Conservation (phyloP, 2,329 filamentous ascomycete species). For the Metarhizium sp. region DNA sequence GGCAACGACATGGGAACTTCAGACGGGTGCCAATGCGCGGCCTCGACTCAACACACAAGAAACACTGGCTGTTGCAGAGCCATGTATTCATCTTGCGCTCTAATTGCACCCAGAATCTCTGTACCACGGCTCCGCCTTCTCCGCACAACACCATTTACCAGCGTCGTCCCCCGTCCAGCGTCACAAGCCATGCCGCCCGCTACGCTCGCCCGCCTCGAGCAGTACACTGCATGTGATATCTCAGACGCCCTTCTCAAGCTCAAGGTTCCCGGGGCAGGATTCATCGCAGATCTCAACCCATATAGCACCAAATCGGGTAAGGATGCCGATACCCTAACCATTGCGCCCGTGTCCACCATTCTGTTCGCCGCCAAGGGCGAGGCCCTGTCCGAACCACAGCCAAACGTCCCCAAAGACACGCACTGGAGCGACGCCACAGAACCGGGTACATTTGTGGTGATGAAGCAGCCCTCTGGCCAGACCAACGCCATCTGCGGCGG, state of each 20-base stretch:
- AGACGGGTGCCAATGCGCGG: too few relatives aligned
- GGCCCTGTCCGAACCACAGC: slow-evolving; percentile 16
- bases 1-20: neutral
- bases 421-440: slow-evolving; percentile 62
- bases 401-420: slow-evolving; percentile 46
- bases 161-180: neutral
- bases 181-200: slow-evolving; percentile 6
- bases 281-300: slow-evolving; percentile 46
- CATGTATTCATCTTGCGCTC: neutral
- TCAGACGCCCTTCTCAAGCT: slow-evolving; percentile 67
- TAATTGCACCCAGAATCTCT: neutral
- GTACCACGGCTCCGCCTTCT: neutral
- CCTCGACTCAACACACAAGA: neutral
- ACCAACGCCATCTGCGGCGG: slow-evolving; percentile 66
- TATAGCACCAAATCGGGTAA: slow-evolving; percentile 18
- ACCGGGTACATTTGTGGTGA: slow-evolving; percentile 51
- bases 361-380: slow-evolving; percentile 52
- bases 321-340: slow-evolving; percentile 19
- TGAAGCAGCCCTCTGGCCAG: slow-evolving; percentile 56
- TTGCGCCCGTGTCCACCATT: slow-evolving; percentile 51
- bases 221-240: slow-evolving; percentile 46
- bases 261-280: slow-evolving; percentile 55
- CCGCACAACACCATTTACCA: slow-evolving; percentile 3
- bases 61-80: neutral
- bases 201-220: slow-evolving; percentile 18